Percentiles rank a stretch among this genome's conserved stretches.
phyloP scores from a whole-genome alignment of 768 basidiomycete genomes.

The Gymnopilus dilepis region DNA sequence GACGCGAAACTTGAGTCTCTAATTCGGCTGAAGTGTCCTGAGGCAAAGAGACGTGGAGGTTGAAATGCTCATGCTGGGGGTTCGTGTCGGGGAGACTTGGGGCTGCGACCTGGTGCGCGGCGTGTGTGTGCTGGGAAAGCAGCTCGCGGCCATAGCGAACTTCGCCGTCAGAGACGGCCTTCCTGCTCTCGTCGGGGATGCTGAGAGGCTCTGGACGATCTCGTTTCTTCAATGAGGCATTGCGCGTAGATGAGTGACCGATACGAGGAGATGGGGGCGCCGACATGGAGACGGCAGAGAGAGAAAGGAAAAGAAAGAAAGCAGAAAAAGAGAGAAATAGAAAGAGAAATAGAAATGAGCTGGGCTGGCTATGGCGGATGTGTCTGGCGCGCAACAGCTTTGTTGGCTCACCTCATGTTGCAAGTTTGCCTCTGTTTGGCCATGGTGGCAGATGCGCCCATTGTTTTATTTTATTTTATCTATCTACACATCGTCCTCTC shows the following conservation, averaged over 20 bases:
- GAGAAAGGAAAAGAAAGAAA: slow-evolving; percentile 13
- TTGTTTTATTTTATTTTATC: not conserved
- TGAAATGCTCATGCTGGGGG: slow-evolving; percentile 43
- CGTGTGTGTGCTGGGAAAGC: slow-evolving; percentile 23
- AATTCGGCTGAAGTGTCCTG: slow-evolving; percentile 41
- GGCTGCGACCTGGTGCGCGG: slow-evolving; percentile 29
- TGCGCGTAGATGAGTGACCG: slow-evolving; percentile 38
- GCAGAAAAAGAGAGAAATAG: slow-evolving; percentile 27
- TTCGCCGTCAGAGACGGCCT: slow-evolving; percentile 45
- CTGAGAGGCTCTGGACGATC: slow-evolving; percentile 60
- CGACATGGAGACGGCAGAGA: slow-evolving; percentile 38
- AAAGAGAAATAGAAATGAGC: slow-evolving; percentile 27
- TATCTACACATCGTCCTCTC: not conserved
- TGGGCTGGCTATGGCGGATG: slow-evolving; percentile 21
- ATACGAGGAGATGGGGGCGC: slow-evolving; percentile 46
- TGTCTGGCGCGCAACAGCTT: slow-evolving; percentile 28
- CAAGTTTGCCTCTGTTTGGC: slow-evolving; percentile 43
- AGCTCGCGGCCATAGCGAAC: slow-evolving; percentile 43
- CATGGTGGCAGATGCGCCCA: slow-evolving; percentile 25
- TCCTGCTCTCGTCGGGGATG: slow-evolving; percentile 43
- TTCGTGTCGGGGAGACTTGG: slow-evolving; percentile 23
- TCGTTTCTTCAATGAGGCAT: slow-evolving; percentile 46
- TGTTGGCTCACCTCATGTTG: slow-evolving; percentile 44
- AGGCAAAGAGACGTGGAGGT: slow-evolving; percentile 51
- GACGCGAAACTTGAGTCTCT: slow-evolving; percentile 62